phyloP scores from a whole-genome alignment of 306 rosid genomes.

The Vigna reflexopilosa region DNA sequence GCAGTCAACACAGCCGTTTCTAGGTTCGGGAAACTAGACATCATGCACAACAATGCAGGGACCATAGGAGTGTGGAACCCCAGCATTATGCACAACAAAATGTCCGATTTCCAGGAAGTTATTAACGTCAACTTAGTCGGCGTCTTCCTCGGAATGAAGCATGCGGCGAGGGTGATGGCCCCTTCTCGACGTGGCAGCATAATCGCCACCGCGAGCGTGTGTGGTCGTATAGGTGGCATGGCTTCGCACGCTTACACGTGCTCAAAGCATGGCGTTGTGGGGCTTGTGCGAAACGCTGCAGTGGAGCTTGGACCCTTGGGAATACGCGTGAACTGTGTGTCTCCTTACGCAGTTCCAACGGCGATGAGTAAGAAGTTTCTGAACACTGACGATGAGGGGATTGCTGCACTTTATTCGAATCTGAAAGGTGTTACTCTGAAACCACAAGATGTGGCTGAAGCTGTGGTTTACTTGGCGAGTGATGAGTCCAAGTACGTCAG shows the following conservation, averaged over 20 bases:
- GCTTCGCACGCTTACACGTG: constrained; percentile 48
- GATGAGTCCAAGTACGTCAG: constrained; percentile 58
- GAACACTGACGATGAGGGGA: constrained; percentile 31
- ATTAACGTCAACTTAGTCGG: constrained; percentile 46
- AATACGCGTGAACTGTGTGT: constrained; percentile 57
- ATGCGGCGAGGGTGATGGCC: constrained; percentile 57
- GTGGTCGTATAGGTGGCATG: constrained; percentile 24
- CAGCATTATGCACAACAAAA: constrained; percentile 34
- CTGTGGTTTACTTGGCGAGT: constrained; percentile 56
- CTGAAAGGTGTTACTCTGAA: constrained; percentile 41
- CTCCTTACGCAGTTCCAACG: constrained; percentile 42
- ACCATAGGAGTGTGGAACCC: neutral
- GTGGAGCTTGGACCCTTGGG: constrained; percentile 57
- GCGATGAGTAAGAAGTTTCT: constrained; percentile 7
- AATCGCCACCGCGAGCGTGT: constrained; percentile 38
- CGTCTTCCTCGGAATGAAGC: constrained; percentile 50
- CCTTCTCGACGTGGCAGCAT: constrained; percentile 46
- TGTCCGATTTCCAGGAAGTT: constrained; percentile 46
- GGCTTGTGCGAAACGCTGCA: constrained; percentile 44
- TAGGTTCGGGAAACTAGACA: constrained; percentile 56
- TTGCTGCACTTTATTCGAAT: constrained; percentile 24
- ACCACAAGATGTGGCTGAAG: constrained; percentile 55
- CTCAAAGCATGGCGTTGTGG: constrained; percentile 53
- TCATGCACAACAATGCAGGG: constrained; percentile 64
- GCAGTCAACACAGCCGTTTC: constrained; percentile 38